These are phyloP conservation scores for Starmerella sp. DNA, from an alignment of 805 yeast genomes.

Conservation along the genomic window DNA sequence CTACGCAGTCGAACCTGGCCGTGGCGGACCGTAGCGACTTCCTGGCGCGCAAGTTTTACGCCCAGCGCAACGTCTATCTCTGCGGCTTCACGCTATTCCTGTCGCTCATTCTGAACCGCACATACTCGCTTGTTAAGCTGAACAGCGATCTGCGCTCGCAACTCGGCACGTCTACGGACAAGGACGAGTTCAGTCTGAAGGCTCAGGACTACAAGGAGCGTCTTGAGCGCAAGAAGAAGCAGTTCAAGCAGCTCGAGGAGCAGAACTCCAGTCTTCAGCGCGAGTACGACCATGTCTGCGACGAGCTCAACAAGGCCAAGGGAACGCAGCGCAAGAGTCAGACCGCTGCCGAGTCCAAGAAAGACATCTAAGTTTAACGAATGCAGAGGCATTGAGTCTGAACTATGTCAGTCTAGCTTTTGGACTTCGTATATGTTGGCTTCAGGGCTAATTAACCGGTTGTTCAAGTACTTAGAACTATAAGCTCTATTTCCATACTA, in stretches of 20 bases:
- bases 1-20: conserved; percentile 28
- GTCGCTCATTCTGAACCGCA: conserved; percentile 73
- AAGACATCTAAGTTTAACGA: background rate
- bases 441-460: too few relatives aligned
- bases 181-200: conserved; percentile 43
- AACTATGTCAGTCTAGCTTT: too few relatives aligned
- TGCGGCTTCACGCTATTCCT: conserved; percentile 92
- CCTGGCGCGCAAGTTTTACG: conserved; percentile 83
- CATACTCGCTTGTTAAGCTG: conserved; percentile 69
- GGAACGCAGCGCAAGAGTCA: conserved; percentile 8
- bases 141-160: conserved; percentile 29
- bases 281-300: conserved; percentile 47
- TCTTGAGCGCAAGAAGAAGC: conserved; percentile 49
- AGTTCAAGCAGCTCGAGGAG: conserved; percentile 55
- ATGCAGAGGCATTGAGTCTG: too few relatives aligned
- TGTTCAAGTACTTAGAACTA: too few relatives aligned
- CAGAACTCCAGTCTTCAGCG: conserved; percentile 56
- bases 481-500: too few relatives aligned
- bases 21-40: conserved; percentile 62
- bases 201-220: conserved; percentile 40
- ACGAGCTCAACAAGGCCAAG: conserved; percentile 27
- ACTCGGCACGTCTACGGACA: conserved; percentile 26
- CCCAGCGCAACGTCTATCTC: conserved; percentile 91
- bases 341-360: background rate
- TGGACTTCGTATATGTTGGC: too few relatives aligned